These are phyloP conservation scores for Neltuma alba DNA, from an alignment of 306 rosid genomes.

Conservation along the genomic window DNA sequence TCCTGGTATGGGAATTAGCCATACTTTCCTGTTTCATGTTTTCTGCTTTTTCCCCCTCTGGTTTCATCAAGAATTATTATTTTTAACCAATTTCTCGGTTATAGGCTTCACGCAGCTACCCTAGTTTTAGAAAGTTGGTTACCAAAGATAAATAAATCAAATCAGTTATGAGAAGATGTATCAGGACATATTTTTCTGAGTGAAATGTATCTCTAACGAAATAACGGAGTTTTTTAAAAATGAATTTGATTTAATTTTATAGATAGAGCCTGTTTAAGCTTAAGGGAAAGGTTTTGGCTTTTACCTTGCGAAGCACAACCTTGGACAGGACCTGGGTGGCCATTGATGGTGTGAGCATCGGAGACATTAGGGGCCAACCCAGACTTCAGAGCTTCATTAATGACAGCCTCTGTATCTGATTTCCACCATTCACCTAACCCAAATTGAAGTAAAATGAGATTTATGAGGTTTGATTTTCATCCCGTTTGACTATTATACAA, in stretches of 20 bases:
- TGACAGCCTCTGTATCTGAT: conserved; percentile 77
- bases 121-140: neutral
- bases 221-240: neutral
- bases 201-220: neutral
- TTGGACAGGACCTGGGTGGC: conserved; percentile 59
- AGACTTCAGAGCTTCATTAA: conserved; percentile 77
- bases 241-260: neutral
- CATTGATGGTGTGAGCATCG: conserved; percentile 85
- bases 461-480: neutral
- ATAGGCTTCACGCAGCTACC: neutral
- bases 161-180: neutral
- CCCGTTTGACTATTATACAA: neutral
- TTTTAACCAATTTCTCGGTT: neutral
- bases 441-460: conserved; percentile 21
- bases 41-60: neutral
- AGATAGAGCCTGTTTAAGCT: neutral
- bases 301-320: conserved; percentile 65
- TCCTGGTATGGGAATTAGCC: neutral
- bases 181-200: neutral
- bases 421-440: conserved; percentile 96
- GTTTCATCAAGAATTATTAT: neutral
- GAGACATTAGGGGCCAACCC: conserved; percentile 88
- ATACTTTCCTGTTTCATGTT: neutral
- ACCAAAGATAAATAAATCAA: neutral
- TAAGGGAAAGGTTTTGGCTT: neutral